Evolutionary conservation across 2,329 filamentous ascomycete genomes (phyloP), one percentile per base, ranked within the genome.

Genomic region (Fusarium tupiense): DNA sequence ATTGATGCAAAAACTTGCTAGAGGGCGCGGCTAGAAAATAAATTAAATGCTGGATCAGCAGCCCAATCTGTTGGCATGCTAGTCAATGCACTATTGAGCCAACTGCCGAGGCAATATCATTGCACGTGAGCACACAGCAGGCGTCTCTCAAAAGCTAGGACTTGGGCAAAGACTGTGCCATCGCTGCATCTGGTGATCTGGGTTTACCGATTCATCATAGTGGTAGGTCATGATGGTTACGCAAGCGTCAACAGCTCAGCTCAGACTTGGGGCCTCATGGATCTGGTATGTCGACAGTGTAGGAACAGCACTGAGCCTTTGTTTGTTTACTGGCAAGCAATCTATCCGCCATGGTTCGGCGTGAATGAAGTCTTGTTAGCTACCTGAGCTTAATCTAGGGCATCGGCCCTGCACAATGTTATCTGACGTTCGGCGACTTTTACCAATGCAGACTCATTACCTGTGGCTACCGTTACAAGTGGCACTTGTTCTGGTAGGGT

Each of bases 341-440:
- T 6, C 8, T 16, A 0, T 33, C 10, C 10, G 5, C 29, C 8
- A 14, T 26, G 13, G 5, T 11, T 47, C 3, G 8, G 19, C 8
- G 24, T 14, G 33, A 33, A 33, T 8, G 13, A 16, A 33, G 33
- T 33, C 33, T 33, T 16, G 2, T 33, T 7, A 33, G 13, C 1
- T 16, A 33, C 13, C 33, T 33, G 33, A 16, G 33, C 33, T 33
- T 16, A 14, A 33, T 33, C 13, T 33, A 33, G 33, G 13, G 33
- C 13, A 33, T 33, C 33, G 5, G 33, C 33, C 33, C 13, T 16
- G 33, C 33, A 33, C 33, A 33, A 3, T 33, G 33, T 33, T 14
- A 33, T 33, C 33, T 33, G 33, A 7, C 33, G 12, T 22, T 47
- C 3, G 8, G 19, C 8, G 44, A 26, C 19, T 47, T 10, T 31